phyloP scores from a whole-genome alignment of 1,284 basidiomycete genomes.

The Cryptococcus sp. region DNA sequence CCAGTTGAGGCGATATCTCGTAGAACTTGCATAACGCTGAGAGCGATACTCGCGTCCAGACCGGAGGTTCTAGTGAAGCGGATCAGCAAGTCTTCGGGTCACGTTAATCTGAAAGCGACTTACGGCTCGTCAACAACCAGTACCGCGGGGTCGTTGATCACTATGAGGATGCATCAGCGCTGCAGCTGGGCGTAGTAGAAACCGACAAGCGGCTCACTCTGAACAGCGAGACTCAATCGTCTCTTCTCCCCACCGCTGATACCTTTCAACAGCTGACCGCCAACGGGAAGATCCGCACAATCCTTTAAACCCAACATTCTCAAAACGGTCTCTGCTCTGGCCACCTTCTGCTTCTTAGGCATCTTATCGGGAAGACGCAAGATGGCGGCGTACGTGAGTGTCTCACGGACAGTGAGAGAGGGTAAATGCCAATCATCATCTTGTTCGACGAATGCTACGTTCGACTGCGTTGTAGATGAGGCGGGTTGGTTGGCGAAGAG shows the following conservation, averaged over 20 bases:
- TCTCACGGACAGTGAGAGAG: slow-evolving; percentile 55
- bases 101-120: slow-evolving; percentile 1
- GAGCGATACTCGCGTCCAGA: slow-evolving; percentile 59
- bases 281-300: slow-evolving; percentile 60
- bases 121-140: slow-evolving; percentile 56
- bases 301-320: slow-evolving; percentile 58
- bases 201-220: slow-evolving; percentile 42
- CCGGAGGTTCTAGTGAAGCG: slow-evolving; percentile 48
- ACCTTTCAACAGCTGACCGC: slow-evolving; percentile 58
- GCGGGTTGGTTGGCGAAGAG: slow-evolving; percentile 48
- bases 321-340: slow-evolving; percentile 58
- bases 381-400: slow-evolving; percentile 58
- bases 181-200: neutral
- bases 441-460: slow-evolving; percentile 60
- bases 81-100: neutral
- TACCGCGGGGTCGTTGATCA: slow-evolving; percentile 57
- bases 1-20: slow-evolving; percentile 58
- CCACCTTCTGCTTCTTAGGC: slow-evolving; percentile 53
- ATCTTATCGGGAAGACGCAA: slow-evolving; percentile 57
- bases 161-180: slow-evolving; percentile 16
- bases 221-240: slow-evolving; percentile 59
- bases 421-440: slow-evolving; percentile 59
- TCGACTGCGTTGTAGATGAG: slow-evolving; percentile 38
- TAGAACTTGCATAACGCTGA: slow-evolving; percentile 53
- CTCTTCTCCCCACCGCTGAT: slow-evolving; percentile 62